Evolutionary conservation across 1,139 yeast genomes (phyloP), one percentile per base, ranked within the genome.

Genomic region (Candida sp.): DNA sequence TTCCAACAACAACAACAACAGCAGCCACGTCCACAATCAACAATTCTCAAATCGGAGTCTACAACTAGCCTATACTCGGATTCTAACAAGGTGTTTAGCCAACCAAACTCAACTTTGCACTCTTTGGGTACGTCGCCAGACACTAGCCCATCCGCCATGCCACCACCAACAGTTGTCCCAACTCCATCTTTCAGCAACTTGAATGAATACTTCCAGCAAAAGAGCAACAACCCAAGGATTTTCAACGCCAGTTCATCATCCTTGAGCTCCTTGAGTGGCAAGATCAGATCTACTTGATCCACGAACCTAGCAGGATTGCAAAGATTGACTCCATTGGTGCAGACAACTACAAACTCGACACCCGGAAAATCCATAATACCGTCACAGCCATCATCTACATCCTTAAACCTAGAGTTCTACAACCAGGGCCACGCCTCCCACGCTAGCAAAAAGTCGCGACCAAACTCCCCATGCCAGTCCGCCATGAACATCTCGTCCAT

Each of bases 281-380:
- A 63, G 50, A 55, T 57, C 5, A 47, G 58, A 42, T 40, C 50
- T 3, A 54, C 63, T 12, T 57, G 62, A 22, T 54, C 59, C 6
- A 58, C 66, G n/a, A 69, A 65, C 50, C 59, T 69, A 47, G 53
- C 63, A 2, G 58, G 64, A 1, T 57, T 67, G 35, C 74, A 68
- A 45, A 63, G 80, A 54, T 67, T 76, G 75, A 75, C 80, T 0
- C 80, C 80, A 1, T 60, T 76, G 25, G 75, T 70, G 3, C 23
- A 25, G n/a, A 34, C 46, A 33, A n/a, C 42, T 34, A 46, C 28
- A 46, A 35, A 39, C 44, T 49, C 42, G 37, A 58, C 37, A 49
- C 45, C 44, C 17, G 35, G 35, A 37, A 40, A 33, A 32, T 43
- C 45, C 7, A 44, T 37, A 7, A 46, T 55, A 31, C 55, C 60